Base-by-base conservation (phyloP, 345 rosid genomes). In the Eucalyptus marginata region DNA sequence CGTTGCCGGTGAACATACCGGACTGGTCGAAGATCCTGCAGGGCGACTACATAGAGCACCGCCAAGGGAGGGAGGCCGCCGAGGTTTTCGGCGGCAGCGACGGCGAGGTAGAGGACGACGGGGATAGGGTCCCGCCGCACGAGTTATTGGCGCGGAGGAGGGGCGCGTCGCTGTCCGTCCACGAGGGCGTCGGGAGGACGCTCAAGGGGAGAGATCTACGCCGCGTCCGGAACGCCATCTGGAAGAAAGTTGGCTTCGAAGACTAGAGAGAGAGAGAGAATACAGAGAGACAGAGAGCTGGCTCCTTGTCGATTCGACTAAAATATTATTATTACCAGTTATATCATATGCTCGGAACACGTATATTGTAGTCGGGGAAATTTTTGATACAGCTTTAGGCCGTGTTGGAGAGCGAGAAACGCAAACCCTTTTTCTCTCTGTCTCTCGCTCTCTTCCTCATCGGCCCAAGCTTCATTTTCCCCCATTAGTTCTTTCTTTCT, bases 121-220 rank as follows among this genome's bases (percentile, higher is more conserved):
- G 29, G 33, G 83, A 87, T 12, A 90, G 92, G 76, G 56, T 93
- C 36, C 94, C 93, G 9, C 93, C 93, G 14, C 94, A 93, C 86
- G 94, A 92, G 87, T 91, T 87, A 85, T 83, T 93, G 87, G 94
- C 94, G 20, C 88, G 93, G 91, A 90, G 91, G 86, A 87, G 93
- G 79, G 93, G 93, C 7, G 93, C 91, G 71, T 92, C 94, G 13
- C 88, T 92, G 58, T 93, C 94, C 43, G 94, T 92, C 66, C 93
- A 93, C 90, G 94, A 92, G 89, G 94, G 94, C 56, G 71, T 90
- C 36, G 93, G 94, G 51, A 90, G 94, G 92, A 93, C 94, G 44
- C 89, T 93, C 56, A 93, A 93, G 62, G 94, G 94, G 36, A 89
- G 94, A 59, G 94, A 93, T 85, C 90, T 93, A 66, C 85, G 93